Percentiles rank a stretch among this genome's conserved stretches.
phyloP scores from a whole-genome alignment of 176 grass and related monocot genomes.

The Chloris gayana region DNA sequence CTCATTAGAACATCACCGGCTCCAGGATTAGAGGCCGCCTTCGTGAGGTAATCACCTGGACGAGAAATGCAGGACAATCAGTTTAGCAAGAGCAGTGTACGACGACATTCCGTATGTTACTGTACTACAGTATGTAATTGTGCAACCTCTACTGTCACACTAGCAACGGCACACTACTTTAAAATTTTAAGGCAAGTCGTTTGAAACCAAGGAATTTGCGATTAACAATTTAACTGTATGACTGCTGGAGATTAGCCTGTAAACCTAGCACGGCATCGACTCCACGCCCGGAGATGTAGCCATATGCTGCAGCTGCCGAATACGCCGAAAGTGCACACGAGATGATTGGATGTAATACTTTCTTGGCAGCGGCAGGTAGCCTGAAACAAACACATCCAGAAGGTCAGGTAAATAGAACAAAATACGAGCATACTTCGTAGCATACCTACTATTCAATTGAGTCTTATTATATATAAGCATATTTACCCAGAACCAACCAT shows the following conservation, averaged over 20 bases:
- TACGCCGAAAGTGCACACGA: constrained; percentile 78
- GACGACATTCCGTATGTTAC: neutral
- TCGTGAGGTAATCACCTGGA: constrained; percentile 89
- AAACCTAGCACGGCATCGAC: constrained; percentile 81
- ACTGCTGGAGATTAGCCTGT: constrained; percentile 22
- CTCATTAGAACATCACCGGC: constrained; percentile 92
- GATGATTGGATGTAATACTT: constrained; percentile 88
- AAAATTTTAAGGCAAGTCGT: neutral
- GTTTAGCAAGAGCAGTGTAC: no score
- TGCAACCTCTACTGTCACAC: neutral
- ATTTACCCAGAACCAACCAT: constrained; percentile 90
- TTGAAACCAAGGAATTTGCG: neutral
- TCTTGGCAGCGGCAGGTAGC: constrained; percentile 68
- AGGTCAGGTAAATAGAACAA: neutral
- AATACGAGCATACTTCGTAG: neutral
- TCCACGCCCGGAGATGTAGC: constrained; percentile 62
- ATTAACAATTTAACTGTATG: neutral
- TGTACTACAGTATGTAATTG: neutral
- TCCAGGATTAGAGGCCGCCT: constrained; percentile 82
- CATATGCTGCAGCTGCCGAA: constrained; percentile 66
- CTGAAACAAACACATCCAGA: constrained; percentile 39
- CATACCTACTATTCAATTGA: neutral
- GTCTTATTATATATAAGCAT: constrained; percentile 37
- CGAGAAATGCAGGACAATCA: constrained; percentile 34
- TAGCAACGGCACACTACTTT: neutral